These are phyloP conservation scores for Schizothecium vesticola DNA, from an alignment of 495 filamentous ascomycete genomes.

Conservation along the genomic window DNA sequence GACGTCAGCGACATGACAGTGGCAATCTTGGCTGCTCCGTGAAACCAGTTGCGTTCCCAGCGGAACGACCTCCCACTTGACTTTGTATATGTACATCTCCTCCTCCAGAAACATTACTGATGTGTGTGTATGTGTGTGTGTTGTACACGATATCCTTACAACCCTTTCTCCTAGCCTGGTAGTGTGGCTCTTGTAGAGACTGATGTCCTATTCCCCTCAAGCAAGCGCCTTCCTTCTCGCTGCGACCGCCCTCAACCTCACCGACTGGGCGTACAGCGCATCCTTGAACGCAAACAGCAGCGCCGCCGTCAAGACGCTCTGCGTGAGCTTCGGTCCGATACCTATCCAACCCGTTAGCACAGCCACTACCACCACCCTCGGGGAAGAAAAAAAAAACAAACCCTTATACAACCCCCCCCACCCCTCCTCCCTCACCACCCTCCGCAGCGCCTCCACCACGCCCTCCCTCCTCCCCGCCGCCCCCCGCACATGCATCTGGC, in stretches of 20 bases:
- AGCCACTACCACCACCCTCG: background rate
- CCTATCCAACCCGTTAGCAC: conserved; percentile 39
- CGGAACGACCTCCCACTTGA: background rate
- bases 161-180: background rate
- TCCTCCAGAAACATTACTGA: background rate
- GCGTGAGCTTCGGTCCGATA: conserved; percentile 90
- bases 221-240: conserved; percentile 38
- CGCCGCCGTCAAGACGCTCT: conserved; percentile 93
- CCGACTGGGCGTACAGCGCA: conserved; percentile 54
- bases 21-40: background rate
- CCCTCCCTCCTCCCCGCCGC: conserved; percentile 58
- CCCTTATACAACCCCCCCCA: conserved; percentile 89
- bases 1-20: background rate
- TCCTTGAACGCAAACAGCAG: conserved; percentile 99
- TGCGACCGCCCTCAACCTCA: conserved; percentile 39
- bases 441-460: conserved; percentile 65
- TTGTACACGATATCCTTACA: background rate
- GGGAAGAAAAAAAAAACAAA: conserved; percentile 35
- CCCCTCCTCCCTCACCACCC: conserved; percentile 82
- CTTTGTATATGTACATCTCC: background rate
- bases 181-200: background rate
- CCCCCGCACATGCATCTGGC: conserved; percentile 85
- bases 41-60: background rate
- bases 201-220: conserved; percentile 18
- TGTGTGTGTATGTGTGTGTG: background rate